These are phyloP conservation scores for Boechera stricta DNA, from an alignment of 345 rosid genomes.

Conservation along the genomic window DNA sequence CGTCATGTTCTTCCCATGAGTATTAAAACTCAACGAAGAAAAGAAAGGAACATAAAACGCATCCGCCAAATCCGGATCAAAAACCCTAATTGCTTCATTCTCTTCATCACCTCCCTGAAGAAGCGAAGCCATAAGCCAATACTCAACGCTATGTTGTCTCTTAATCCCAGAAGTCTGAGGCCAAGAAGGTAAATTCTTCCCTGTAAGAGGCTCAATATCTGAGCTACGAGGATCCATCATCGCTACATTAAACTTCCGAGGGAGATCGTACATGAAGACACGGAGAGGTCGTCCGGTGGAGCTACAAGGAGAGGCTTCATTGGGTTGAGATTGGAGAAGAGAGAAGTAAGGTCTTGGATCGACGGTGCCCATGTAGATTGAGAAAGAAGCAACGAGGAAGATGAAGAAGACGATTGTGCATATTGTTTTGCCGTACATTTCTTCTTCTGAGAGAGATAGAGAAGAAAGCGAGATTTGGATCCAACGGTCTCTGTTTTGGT, in stretches of 20 bases:
- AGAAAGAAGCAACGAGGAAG: slow-evolving; percentile 48
- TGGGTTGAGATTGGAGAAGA: slow-evolving; percentile 47
- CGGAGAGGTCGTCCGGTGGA: slow-evolving; percentile 51
- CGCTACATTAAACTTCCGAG: slow-evolving; percentile 74
- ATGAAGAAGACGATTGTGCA: slow-evolving; percentile 47
- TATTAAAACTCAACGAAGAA: slow-evolving; percentile 86
- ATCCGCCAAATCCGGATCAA: slow-evolving; percentile 91
- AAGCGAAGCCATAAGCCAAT: slow-evolving; percentile 95
- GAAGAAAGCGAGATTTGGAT: slow-evolving; percentile 18
- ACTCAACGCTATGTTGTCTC: slow-evolving; percentile 92
- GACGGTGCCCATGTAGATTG: slow-evolving; percentile 46
- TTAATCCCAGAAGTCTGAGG: slow-evolving; percentile 63
- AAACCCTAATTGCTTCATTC: slow-evolving; percentile 81
- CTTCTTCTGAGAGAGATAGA: slow-evolving; percentile 21
- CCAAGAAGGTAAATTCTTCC: slow-evolving; percentile 72
- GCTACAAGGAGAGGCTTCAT: slow-evolving; percentile 29
- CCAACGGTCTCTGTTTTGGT: slow-evolving; percentile 32
- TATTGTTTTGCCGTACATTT: slow-evolving; percentile 48
- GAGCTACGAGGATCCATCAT: slow-evolving; percentile 64
- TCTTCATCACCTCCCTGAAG: slow-evolving; percentile 54
- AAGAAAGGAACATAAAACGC: slow-evolving; percentile 91
- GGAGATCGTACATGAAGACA: slow-evolving; percentile 95
- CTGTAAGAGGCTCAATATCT: slow-evolving; percentile 61
- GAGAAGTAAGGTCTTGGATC: slow-evolving; percentile 63
- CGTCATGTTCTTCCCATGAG: slow-evolving; percentile 89